phyloP scores from a whole-genome alignment of 352 stramenopile genomes.

The Thraustochytrium sp. region DNA sequence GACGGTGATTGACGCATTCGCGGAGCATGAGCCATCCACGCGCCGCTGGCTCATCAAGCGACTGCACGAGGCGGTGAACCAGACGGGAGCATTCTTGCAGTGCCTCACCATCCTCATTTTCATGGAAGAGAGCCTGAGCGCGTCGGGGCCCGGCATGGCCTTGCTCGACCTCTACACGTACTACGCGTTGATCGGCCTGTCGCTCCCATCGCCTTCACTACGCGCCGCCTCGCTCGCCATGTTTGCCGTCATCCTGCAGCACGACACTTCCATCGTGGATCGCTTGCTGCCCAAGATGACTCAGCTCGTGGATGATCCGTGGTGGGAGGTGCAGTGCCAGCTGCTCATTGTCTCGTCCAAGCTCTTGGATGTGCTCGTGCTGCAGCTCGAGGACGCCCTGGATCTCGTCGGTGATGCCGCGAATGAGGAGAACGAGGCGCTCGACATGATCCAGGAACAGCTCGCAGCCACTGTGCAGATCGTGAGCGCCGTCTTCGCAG shows the following conservation, averaged over 20 bases:
- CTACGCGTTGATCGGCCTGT: slow-evolving; percentile 72
- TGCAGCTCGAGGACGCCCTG: neutral
- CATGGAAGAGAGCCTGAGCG: slow-evolving; percentile 65
- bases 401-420: neutral
- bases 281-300: slow-evolving; percentile 57
- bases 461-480: neutral
- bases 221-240: slow-evolving; percentile 69
- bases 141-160: slow-evolving; percentile 47
- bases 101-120: slow-evolving; percentile 62
- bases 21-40: neutral
- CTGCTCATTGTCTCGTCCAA: slow-evolving; percentile 62
- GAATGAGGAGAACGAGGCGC: neutral
- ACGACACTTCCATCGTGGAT: slow-evolving; percentile 56
- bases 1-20: slow-evolving; percentile 34
- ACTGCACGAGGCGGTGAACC: slow-evolving; percentile 61
- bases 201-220: slow-evolving; percentile 65
- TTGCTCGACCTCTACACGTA: slow-evolving; percentile 74
- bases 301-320: neutral
- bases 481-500: neutral
- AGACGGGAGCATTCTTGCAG: slow-evolving; percentile 70
- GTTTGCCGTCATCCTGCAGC: slow-evolving; percentile 58
- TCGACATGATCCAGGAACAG: neutral
- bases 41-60: slow-evolving; percentile 57
- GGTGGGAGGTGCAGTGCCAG: slow-evolving; percentile 76
- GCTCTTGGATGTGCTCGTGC: slow-evolving; percentile 52